phyloP scores from a whole-genome alignment of 352 stramenopile species.

The Globisporangium yorkense region DNA sequence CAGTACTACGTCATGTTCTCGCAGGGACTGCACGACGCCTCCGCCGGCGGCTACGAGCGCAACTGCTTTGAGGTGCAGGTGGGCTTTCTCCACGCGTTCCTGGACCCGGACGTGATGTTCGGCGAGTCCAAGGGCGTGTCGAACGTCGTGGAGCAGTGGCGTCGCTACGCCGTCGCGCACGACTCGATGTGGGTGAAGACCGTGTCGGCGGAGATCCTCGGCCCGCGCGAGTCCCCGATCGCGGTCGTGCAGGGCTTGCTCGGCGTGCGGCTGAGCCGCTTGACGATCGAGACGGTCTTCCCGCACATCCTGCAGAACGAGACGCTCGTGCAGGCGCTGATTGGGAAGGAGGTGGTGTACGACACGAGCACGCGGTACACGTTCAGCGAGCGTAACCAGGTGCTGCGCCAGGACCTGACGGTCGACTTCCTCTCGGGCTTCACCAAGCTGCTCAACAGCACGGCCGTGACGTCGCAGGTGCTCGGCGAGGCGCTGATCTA shows the following conservation, averaged over 20 bases:
- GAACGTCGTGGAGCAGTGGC: slow-evolving; percentile 52
- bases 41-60: slow-evolving; percentile 22
- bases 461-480: slow-evolving; percentile 21
- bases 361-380: slow-evolving; percentile 47
- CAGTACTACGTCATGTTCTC: slow-evolving; percentile 66
- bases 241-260: slow-evolving; percentile 39
- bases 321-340: slow-evolving; percentile 42
- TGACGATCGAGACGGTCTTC: slow-evolving; percentile 62
- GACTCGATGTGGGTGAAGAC: slow-evolving; percentile 28
- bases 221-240: slow-evolving; percentile 38
- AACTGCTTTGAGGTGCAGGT: slow-evolving; percentile 53
- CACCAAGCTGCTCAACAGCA: slow-evolving; percentile 24
- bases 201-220: slow-evolving; percentile 32
- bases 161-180: slow-evolving; percentile 55
- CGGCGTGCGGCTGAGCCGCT: slow-evolving; percentile 38
- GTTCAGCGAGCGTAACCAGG: slow-evolving; percentile 43
- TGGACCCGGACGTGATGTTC: slow-evolving; percentile 36
- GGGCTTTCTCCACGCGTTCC: slow-evolving; percentile 41
- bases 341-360: slow-evolving; percentile 48
- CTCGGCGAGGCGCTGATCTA: slow-evolving; percentile 32
- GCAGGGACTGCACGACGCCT: slow-evolving; percentile 43
- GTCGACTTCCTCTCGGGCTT: slow-evolving; percentile 57
- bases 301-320: slow-evolving; percentile 54
- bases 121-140: slow-evolving; percentile 29
- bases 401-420: slow-evolving; percentile 43